Conservation (phyloP, 768 basidiomycete genomes). For the Holtermanniella nyarrowii region DNA sequence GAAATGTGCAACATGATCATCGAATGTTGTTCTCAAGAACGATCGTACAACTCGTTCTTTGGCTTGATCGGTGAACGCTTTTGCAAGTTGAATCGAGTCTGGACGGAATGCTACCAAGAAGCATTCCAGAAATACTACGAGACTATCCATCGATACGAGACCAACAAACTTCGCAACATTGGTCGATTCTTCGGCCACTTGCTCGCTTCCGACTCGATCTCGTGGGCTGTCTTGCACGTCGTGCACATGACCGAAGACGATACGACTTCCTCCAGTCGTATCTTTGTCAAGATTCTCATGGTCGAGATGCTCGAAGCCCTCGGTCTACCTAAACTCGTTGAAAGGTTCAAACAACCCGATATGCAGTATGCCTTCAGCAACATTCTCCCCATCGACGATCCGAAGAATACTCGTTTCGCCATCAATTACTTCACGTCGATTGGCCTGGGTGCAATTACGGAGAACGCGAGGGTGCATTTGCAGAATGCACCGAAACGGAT, state of each 20-base stretch:
- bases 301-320: constrained; percentile 89
- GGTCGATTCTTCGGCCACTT: constrained; percentile 94
- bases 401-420: constrained; percentile 81
- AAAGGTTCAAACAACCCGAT: constrained; percentile 82
- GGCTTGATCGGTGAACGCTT: constrained; percentile 93
- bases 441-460: constrained; percentile 78
- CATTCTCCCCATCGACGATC: constrained; percentile 94
- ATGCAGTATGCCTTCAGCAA: constrained; percentile 58
- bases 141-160: constrained; percentile 97
- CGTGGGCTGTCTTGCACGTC: constrained; percentile 73
- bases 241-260: constrained; percentile 96
- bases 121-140: constrained; percentile 84
- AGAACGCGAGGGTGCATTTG: constrained; percentile 92
- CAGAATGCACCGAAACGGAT: constrained; percentile 88
- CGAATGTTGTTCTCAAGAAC: constrained; percentile 99
- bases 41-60: constrained; percentile 95
- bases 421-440: constrained; percentile 98
- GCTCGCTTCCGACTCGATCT: constrained; percentile 71
- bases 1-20: constrained; percentile 98
- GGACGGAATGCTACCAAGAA: constrained; percentile 79
- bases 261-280: constrained; percentile 88
- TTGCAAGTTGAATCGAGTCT: constrained; percentile 87
- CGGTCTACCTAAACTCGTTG: constrained; percentile 75
- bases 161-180: constrained; percentile 94
- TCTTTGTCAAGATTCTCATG: constrained; percentile 95